Base-by-base conservation (phyloP, 306 rosid species). In the Cicer yamashitae region DNA sequence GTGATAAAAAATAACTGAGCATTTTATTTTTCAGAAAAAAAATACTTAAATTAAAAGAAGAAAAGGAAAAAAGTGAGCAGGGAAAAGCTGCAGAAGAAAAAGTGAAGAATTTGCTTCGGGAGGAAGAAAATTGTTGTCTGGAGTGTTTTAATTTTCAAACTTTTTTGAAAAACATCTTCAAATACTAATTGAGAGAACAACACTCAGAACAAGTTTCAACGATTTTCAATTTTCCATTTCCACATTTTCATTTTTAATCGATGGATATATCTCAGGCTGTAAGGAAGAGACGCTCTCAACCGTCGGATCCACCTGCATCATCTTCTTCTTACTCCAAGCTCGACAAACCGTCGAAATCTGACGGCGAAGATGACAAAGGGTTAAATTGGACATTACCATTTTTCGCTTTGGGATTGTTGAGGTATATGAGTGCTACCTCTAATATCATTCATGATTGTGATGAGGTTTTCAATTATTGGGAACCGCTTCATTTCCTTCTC, bases 401-500 rank as follows among this genome's bases (percentile, higher is more conserved):
- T 48, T 12, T 96, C 0, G 87, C 88, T 1, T 66, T 96, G 56
- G 96, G 96, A 65, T 12, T 91, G 64, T 82, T 92, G 14, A 81
- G 98, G 66, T 92, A 92, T 88, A 89, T 87, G 98, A 96, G 99
- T 77, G 93, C 96, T 76, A 81, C 96, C 40, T 90, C 98, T 7
- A 96, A 96, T 77, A 92, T 96, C 84, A 84, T 96, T 9, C 99
- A 96, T 66, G 99, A 92, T 75, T 96, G 99, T 74, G 99, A 96
- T 57, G 99, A 96, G 75, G 98, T 96, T 79, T 96, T 90, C 88
- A 96, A 92, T 84, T 92, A 96, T 79, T 96, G 98, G 99, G 99
- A 92, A 52, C 99, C 99, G 56, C 93, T 94, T 57, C 99, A 94
- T 84, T 94, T n/a, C 77, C 96, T 94, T 79, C 96, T 94, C 75